These are phyloP conservation scores for Parafenestella ontariensis DNA, from an alignment of 2,329 filamentous ascomycete species.

Conservation along the genomic window DNA sequence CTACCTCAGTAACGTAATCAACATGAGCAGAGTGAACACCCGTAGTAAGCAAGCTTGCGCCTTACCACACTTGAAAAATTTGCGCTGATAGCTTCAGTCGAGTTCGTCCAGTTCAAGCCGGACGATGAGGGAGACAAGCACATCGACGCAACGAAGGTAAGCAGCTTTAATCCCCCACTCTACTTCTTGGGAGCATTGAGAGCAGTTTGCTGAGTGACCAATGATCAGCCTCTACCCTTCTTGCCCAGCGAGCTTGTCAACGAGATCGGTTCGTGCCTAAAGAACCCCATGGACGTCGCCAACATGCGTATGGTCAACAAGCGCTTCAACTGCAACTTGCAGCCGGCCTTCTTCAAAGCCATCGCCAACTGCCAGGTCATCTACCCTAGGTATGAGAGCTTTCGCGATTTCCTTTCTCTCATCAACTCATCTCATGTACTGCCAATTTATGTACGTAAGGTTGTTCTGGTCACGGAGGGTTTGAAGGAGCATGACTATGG, in stretches of 20 bases:
- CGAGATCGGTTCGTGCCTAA: neutral
- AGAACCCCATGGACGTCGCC: neutral
- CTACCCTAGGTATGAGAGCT: slow-evolving; percentile 8
- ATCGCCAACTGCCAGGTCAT: neutral
- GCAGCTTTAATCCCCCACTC: neutral
- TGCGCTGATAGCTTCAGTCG: neutral
- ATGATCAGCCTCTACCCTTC: neutral
- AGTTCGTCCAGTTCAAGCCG: neutral
- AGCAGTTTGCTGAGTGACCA: slow-evolving; percentile 2
- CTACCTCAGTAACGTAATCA: neutral
- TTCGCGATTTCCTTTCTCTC: neutral
- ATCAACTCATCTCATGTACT: neutral
- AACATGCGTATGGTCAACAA: slow-evolving; percentile 8
- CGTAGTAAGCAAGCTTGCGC: neutral
- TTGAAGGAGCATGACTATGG: slow-evolving; percentile 10
- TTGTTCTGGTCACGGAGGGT: neutral
- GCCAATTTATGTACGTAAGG: neutral
- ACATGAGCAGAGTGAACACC: too few relatives aligned
- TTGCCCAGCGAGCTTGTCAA: neutral
- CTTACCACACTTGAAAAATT: neutral
- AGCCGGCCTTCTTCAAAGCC: neutral
- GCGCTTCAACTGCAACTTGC: neutral
- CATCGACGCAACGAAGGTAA: neutral
- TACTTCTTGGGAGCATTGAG: slow-evolving; percentile 6
- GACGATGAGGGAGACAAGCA: too few relatives aligned